Base-by-base conservation (phyloP, 176 grass and related monocot species). In the Leersia perrieri region DNA sequence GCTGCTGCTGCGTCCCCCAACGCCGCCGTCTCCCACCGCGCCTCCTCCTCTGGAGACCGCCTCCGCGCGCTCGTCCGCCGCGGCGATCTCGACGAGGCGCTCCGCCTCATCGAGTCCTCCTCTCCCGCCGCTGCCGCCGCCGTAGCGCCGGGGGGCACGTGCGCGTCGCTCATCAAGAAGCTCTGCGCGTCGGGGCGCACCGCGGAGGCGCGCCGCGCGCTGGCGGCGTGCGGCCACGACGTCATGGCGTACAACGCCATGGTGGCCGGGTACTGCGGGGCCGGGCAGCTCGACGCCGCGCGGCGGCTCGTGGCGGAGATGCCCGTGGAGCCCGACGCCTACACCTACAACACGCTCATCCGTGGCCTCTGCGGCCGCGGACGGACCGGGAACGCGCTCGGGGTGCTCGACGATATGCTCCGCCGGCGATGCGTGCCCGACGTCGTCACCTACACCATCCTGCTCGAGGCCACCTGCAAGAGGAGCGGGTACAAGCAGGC, bases 271-370 rank as follows among this genome's bases (percentile, higher is more conserved):
- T 86, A 86, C 76, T 86, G 84, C 76, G 76, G 69, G 22, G 71
- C 70, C 15, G 84, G 77, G 5, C 77, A 87, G 84, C 70, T 87
- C 77, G 84, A 87, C 62, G 63, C 70, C 28, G 84, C 84, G 27
- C 70, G 84, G 22, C 53, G 77, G 62, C 70, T 87, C 70, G 84
- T 81, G 28, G 76, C 70, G 10, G 84, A 33, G 13, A 87, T 87
- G 84, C 84, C 77, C 34, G 51, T 87, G 67, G 77, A 68, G 18
- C 79, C 85, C 60, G 84, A 81, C 63, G 70, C 84, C 5, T 80
- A 80, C 77, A 89, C 90, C 30, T 88, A 88, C 51, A 92, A 92
- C 83, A 92, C 80, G 16, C 86, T 92, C 78, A 92, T 92, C 67
- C 78, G 90, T 0, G 80, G 86, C 10, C 79, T 92, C 8, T 92